phyloP scores from a whole-genome alignment of 768 basidiomycete species.

The Lyophyllum atratum region DNA sequence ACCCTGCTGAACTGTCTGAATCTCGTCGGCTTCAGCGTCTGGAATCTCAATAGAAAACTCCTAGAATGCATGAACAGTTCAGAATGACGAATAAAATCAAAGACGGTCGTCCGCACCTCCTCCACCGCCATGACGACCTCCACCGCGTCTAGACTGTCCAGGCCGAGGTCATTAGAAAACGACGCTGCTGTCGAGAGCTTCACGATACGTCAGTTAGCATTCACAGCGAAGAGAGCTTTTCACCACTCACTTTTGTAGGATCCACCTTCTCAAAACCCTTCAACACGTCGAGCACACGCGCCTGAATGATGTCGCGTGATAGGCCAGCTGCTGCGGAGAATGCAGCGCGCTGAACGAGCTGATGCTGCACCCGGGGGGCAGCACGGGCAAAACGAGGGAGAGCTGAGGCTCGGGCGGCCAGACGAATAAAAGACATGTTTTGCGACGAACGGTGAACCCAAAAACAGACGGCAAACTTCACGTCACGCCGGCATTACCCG shows the following conservation, averaged over 20 bases:
- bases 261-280: conserved; percentile 91
- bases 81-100: conserved; percentile 1
- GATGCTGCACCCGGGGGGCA: conserved; percentile 32
- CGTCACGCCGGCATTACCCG: conserved; percentile 15
- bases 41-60: conserved; percentile 99
- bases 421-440: conserved; percentile 58
- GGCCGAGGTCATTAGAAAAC: conserved; percentile 82
- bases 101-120: conserved; percentile 52
- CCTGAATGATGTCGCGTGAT: conserved; percentile 65
- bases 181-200: conserved; percentile 34
- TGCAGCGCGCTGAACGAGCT: conserved; percentile 44
- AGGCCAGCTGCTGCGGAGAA: conserved; percentile 73
- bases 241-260: conserved; percentile 56
- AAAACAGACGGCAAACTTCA: conserved; percentile 14
- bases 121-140: conserved; percentile 99
- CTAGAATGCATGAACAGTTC: conserved; percentile 38
- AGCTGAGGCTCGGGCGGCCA: conserved; percentile 45
- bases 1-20: conserved; percentile 92
- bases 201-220: neutral
- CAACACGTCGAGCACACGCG: conserved; percentile 79
- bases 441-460: conserved; percentile 5
- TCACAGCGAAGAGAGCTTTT: neutral
- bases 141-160: conserved; percentile 96
- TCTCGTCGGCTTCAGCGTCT: conserved; percentile 93
- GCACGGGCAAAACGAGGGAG: conserved; percentile 43